Percentiles rank a stretch among this genome's conserved stretches.
phyloP scores from a whole-genome alignment of 306 rosid species.

The Hippophae gyantsensis region DNA sequence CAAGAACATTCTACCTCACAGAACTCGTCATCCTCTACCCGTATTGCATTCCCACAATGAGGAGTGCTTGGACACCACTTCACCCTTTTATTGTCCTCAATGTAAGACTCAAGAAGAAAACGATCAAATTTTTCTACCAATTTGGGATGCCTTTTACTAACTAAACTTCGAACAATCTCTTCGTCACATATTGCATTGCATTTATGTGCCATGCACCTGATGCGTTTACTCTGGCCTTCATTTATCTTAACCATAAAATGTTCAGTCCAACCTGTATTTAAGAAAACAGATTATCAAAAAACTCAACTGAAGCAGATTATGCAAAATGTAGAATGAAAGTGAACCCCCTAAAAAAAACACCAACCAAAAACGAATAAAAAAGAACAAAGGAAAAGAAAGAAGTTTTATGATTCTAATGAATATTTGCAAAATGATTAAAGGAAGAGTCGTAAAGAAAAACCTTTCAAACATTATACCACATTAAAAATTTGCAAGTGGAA shows the following conservation, averaged over 20 bases:
- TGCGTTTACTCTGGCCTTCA: conserved; percentile 92
- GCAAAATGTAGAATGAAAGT: too few species aligned
- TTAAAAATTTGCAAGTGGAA: neutral
- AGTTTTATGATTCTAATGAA: too few species aligned
- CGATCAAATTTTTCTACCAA: conserved; percentile 90
- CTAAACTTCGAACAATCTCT: conserved; percentile 55
- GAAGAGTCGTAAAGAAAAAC: neutral
- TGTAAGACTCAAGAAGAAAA: conserved; percentile 88
- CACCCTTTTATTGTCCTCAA: conserved; percentile 86
- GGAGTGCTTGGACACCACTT: conserved; percentile 97
- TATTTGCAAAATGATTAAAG: too few species aligned
- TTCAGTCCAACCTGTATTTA: conserved; percentile 68
- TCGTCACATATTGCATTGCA: conserved; percentile 90
- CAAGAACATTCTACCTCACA: conserved; percentile 96
- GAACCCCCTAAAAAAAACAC: too few species aligned
- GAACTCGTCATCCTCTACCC: conserved; percentile 63
- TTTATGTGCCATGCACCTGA: conserved; percentile 83
- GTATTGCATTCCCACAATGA: conserved; percentile 92
- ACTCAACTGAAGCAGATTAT: neutral
- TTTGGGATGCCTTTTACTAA: conserved; percentile 44
- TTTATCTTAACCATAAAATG: conserved; percentile 84
- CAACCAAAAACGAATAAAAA: too few species aligned
- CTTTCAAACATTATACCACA: neutral
- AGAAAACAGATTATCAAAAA: neutral
- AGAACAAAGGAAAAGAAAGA: too few species aligned